Conservation (phyloP, 768 basidiomycete genomes). For the Amanita muscaria region DNA sequence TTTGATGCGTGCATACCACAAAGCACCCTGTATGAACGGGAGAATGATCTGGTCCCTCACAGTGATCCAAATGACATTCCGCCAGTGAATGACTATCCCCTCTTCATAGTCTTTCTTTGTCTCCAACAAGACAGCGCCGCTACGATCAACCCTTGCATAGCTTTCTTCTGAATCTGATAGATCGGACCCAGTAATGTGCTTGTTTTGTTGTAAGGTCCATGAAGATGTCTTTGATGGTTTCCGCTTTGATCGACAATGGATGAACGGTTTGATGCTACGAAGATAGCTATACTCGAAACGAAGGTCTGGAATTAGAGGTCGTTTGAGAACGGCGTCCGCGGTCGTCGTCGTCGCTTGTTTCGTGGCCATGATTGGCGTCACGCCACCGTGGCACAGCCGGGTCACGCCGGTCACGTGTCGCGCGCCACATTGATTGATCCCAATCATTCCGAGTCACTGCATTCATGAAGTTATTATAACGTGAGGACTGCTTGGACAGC, state of each 20-base stretch:
- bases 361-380: not conserved
- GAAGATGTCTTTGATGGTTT: constrained; percentile 1
- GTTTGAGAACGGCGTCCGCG: constrained; percentile 32
- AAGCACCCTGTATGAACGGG: constrained; percentile 56
- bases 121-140: no score
- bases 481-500: no score
- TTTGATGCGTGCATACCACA: constrained; percentile 40
- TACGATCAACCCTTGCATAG: no score
- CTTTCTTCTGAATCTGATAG: constrained; percentile 16
- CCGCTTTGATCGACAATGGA: constrained; percentile 26
- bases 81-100: constrained; percentile 46
- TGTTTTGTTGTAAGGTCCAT: constrained; percentile 2
- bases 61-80: constrained; percentile 52
- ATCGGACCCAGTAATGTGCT: constrained; percentile 10
- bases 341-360: not conserved
- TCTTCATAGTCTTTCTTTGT: no score
- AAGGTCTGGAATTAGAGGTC: constrained; percentile 59
- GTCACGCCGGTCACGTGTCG: no score
- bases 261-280: constrained; percentile 45
- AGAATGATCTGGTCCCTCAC: constrained; percentile 59
- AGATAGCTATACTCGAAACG: constrained; percentile 71
- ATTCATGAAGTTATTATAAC: no score
- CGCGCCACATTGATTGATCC: no score
- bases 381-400: no score
- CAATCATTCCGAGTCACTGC: no score